A percentile compares a stretch with the other conserved stretches of the same genome.
These are phyloP conservation scores for Spathaspora sp. DNA, from an alignment of 1,139 yeast species.

Conservation along the genomic window DNA sequence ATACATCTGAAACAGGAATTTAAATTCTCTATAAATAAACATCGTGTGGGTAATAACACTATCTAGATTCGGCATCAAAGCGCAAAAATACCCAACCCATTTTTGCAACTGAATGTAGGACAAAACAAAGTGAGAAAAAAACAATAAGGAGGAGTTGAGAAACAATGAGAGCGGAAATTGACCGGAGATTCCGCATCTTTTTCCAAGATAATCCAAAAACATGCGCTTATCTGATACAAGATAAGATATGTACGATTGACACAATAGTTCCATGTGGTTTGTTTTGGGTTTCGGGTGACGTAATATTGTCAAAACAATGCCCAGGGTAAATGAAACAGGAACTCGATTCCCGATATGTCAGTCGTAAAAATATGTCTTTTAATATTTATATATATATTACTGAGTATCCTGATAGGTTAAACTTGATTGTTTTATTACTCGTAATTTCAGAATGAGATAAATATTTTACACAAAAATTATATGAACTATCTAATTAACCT, in stretches of 20 bases:
- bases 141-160: neutral
- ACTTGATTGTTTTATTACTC: neutral
- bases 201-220: neutral
- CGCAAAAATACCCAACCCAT: neutral
- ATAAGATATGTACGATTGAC: neutral
- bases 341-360: neutral
- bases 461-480: neutral
- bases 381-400: neutral
- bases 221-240: neutral
- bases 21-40: neutral
- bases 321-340: neutral
- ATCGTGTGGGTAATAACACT: neutral
- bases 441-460: neutral
- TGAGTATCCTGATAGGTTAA: too few relatives aligned
- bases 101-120: neutral
- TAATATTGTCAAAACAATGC: too few relatives aligned
- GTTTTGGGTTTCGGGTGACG: neutral
- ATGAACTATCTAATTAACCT: too few relatives aligned
- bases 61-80: neutral
- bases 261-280: too few relatives aligned
- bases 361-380: neutral
- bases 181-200: neutral
- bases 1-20: neutral
- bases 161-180: neutral
- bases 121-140: neutral